Evolutionary conservation across 805 yeast genomes (phyloP).

Genomic region (Schwanniomyces sp.): DNA sequence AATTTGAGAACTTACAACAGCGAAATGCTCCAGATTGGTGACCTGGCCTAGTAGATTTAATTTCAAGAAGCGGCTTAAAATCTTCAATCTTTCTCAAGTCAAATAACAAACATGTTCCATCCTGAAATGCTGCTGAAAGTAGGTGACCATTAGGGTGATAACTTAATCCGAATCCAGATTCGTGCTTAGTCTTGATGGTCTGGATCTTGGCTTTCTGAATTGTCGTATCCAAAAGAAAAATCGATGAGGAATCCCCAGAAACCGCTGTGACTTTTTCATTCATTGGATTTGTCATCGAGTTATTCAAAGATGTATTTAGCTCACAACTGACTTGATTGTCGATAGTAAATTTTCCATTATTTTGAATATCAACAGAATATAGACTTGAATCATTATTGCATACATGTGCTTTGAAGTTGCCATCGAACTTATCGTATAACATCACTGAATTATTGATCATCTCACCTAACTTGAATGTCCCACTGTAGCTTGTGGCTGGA

Average conservation of each 20-base stretch:
- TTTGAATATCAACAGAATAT: slow-evolving; percentile 60
- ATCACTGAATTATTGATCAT: slow-evolving; percentile 81
- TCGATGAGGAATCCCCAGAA: slow-evolving; percentile 75
- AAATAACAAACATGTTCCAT: slow-evolving; percentile 75
- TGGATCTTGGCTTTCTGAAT: slow-evolving; percentile 24
- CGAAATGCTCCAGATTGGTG: slow-evolving; percentile 67
- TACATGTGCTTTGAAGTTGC: slow-evolving; percentile 56
- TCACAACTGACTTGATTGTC: slow-evolving; percentile 44
- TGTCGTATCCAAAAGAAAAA: slow-evolving; percentile 56
- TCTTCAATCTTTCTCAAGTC: slow-evolving; percentile 62
- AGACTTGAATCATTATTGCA: slow-evolving; percentile 83
- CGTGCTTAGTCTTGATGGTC: slow-evolving; percentile 58
- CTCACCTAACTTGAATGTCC: slow-evolving; percentile 67
- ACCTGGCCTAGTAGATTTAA: slow-evolving; percentile 59
- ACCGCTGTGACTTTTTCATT: slow-evolving; percentile 38
- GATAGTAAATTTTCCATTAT: slow-evolving; percentile 43
- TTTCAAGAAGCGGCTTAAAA: slow-evolving; percentile 49
- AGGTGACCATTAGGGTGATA: slow-evolving; percentile 73
- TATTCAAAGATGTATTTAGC: slow-evolving; percentile 69
- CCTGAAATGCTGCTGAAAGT: slow-evolving; percentile 82
- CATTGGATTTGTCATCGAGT: slow-evolving; percentile 62
- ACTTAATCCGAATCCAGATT: slow-evolving; percentile 80
- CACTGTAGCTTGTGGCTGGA: slow-evolving; percentile 45
- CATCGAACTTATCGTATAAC: slow-evolving; percentile 37
- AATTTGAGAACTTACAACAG: slow-evolving; percentile 47